Evolutionary conservation across 441 rosid species (phyloP).

Genomic region (Gossypium laxum): DNA sequence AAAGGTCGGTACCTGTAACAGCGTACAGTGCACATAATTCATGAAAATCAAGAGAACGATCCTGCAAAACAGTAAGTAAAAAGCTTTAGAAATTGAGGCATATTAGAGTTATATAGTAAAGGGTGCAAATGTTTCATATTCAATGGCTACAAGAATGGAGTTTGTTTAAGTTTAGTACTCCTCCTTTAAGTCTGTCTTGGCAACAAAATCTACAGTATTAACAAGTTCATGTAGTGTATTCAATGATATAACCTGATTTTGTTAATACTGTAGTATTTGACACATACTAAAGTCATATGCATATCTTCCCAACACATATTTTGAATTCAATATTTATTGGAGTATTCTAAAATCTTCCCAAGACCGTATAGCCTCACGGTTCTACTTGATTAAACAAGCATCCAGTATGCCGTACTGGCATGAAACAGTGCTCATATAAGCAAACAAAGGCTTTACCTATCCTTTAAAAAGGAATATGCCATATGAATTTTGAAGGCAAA

Average conservation of each 20-base stretch:
- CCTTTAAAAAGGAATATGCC: background rate
- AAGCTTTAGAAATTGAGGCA: constrained; percentile 9
- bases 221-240: background rate
- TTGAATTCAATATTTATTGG: background rate
- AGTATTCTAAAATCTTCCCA: background rate
- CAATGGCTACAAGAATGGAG: background rate
- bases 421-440: background rate
- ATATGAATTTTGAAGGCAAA: too few species aligned
- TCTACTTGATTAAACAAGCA: background rate
- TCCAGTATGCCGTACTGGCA: background rate
- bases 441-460: background rate
- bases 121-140: background rate
- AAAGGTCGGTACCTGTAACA: constrained; percentile 46
- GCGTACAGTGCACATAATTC: constrained; percentile 66
- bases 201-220: background rate
- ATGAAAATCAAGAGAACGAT: constrained; percentile 58
- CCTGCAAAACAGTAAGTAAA: constrained; percentile 32
- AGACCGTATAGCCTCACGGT: background rate
- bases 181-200: background rate
- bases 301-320: background rate
- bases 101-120: background rate
- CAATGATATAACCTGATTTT: background rate
- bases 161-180: background rate
- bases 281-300: background rate
- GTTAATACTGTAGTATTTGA: too few species aligned